phyloP scores from a whole-genome alignment of 305 asterid genomes.

The Ruellia speciosa region DNA sequence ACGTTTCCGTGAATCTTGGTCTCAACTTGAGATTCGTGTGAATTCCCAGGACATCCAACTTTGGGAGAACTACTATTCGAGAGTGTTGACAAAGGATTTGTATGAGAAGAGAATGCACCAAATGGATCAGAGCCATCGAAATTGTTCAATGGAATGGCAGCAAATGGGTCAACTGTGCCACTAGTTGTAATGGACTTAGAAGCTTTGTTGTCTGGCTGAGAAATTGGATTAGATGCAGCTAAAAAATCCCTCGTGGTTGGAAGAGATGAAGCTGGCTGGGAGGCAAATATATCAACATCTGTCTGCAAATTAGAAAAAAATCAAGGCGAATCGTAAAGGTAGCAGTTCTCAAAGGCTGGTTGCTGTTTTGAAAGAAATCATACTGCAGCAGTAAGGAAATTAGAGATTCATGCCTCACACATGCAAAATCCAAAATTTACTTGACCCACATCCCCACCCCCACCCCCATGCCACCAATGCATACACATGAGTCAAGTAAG shows the following conservation, averaged over 20 bases:
- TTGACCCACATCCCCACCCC: too few relatives aligned
- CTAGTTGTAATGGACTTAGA: constrained; percentile 32
- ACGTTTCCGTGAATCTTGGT: constrained; percentile 21
- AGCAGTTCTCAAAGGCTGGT: too few relatives aligned
- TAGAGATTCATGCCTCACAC: too few relatives aligned
- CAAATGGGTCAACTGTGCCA: constrained; percentile 55
- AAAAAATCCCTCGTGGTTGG: constrained; percentile 61
- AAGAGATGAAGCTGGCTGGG: constrained; percentile 46
- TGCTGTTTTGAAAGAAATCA: too few relatives aligned
- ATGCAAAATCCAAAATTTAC: too few relatives aligned
- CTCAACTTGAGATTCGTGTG: constrained; percentile 28
- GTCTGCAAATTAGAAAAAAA: constrained; percentile 27
- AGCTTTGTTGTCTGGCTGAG: constrained; percentile 31
- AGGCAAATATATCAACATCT: constrained; percentile 62
- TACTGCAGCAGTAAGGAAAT: too few relatives aligned
- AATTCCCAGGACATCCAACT: constrained; percentile 26
- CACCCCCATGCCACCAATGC: too few relatives aligned
- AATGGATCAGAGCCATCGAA: constrained; percentile 49
- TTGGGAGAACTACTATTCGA: constrained; percentile 26
- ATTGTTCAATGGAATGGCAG: constrained; percentile 55
- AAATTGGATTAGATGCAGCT: constrained; percentile 46
- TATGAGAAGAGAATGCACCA: constrained; percentile 42
- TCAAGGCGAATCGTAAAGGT: too few relatives aligned
- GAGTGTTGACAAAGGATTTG: constrained; percentile 29
- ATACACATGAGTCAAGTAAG: not conserved